A percentile compares a stretch with the other conserved stretches of the same genome.
Conservation (phyloP, 1,284 basidiomycete genomes). For the Rhizoctonia solani region DNA sequence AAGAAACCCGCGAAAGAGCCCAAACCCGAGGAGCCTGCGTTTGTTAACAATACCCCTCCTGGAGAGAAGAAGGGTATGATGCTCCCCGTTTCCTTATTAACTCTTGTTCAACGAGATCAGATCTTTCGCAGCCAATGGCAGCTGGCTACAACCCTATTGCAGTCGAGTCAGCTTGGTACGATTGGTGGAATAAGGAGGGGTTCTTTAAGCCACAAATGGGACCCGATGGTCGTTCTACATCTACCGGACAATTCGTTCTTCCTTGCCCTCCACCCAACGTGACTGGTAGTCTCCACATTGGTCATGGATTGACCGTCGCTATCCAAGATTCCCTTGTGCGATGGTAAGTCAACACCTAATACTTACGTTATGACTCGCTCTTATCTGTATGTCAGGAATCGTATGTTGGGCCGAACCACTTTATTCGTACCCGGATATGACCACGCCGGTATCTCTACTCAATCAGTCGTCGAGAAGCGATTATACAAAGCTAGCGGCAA, state of each 20-base stretch:
- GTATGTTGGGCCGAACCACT: conserved; percentile 93
- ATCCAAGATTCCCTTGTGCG: conserved; percentile 90
- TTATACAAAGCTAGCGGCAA: conserved; percentile 82
- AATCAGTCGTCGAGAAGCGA: conserved; percentile 96
- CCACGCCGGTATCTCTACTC: conserved; percentile 98
- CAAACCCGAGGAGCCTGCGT: conserved; percentile 68
- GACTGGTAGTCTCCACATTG: conserved; percentile 95
- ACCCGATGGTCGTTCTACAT: conserved; percentile 58
- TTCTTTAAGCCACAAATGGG: conserved; percentile 85
- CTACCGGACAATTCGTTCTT: conserved; percentile 77
- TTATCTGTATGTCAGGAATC: conserved; percentile 63
- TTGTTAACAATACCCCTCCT: conserved; percentile 83
- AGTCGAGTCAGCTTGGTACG: conserved; percentile 96
- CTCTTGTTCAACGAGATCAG: conserved; percentile 49
- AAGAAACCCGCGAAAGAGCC: conserved; percentile 48
- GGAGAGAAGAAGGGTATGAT: conserved; percentile 86
- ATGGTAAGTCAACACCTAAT: conserved; percentile 60
- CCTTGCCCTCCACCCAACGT: conserved; percentile 98
- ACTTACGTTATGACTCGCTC: neutral
- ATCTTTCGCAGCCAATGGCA: conserved; percentile 86
- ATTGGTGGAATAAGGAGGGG: conserved; percentile 93
- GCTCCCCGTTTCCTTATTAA: neutral
- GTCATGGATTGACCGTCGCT: conserved; percentile 91
- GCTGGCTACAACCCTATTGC: conserved; percentile 93
- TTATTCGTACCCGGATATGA: conserved; percentile 96